Base-by-base conservation (phyloP, 164 flowering plant species). In the Akebia trifoliata region DNA sequence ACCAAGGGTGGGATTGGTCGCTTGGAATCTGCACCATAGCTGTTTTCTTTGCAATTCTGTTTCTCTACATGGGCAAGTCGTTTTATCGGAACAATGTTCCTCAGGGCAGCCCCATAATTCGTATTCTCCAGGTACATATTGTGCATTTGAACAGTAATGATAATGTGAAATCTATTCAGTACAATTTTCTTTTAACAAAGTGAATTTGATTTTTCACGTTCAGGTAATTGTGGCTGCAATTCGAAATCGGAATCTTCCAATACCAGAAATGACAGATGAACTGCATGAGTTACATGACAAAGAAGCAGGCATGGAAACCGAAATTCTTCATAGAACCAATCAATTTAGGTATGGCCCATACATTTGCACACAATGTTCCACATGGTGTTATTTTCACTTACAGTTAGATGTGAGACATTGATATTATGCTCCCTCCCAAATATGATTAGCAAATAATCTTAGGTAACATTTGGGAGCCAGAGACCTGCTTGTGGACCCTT, bases 1-100 rank as follows among this genome's bases (percentile, higher is more conserved):
- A 86, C 58, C 50, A 59, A 26, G 90, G 94, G 1, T 84, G 90
- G 94, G 84, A 78, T 25, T 82, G 82, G 87, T 59, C 70, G 0
- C 78, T 86, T 34, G 83, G 78, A 0, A 59, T 84, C 0, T 84
- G 79, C 44, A 37, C 78, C 7, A 20, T 80, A 0, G 79, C 82
- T 3, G 65, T 82, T 8, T 38, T 76, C 14, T 57, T 76, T 10
- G 65, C 76, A 0, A 4, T 75, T 29, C 8, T 73, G 15, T 74
- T 71, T 56, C 35, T 86, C 1, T 68, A 24, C 61, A 73, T 84
- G 85, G 94, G 94, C 12, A 80, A 71, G 56, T 78, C 85, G 0
- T 25, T 68, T 21, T 86, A 71, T 39, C 73, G 82, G 2, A 36
- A 62, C 35, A 73, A 84, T 42, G 72, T 66, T 3, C 90, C 85